Base-by-base conservation (phyloP, 2,329 filamentous ascomycete genomes). In the Daldinia sp. region DNA sequence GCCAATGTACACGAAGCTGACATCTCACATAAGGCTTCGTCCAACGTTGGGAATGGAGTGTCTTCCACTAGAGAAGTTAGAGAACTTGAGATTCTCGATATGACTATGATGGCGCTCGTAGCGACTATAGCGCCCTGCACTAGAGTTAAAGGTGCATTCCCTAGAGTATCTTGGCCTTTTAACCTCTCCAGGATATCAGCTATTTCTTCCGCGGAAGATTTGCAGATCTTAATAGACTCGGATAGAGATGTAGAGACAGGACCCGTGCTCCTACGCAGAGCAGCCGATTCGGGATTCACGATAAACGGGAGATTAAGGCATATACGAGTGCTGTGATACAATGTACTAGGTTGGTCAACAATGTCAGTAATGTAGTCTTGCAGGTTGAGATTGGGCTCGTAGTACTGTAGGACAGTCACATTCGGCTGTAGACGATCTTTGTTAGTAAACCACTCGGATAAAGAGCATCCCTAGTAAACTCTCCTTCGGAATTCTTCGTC, bases 21-120 rank as follows among this genome's bases (percentile, higher is more conserved):
- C 35, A 43, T 54, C n/a, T 43, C 50, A n/a, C 41, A 21, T 17
- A 41, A 43, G n/a, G 75, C 75, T 11, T 32, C 47, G 30, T 35
- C 27, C 21, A 34, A 8, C 19, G 19, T 49, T 15, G 43, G 19
- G 13, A 47, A 47, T 7, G 43, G 43, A 9, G 39, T 43, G n/a
- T 43, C 39, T 23, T 43, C 39, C 3, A 13, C 9, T 13, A 43
- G 9, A 3, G 39, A 43, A 43, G 21, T 25, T 11, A 25, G n/a
- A 43, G 39, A 21, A 10, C 13, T 13, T 5, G 39, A 43, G 7
- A n/a, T 25, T 25, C 21, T 43, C 2, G 39, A 43, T 3, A 19
- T 43, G 39, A 43, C 39, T 13, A 43, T 21, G n/a, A 43, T 25
- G 39, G 39, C 39, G 13, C 23, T 43, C 7, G 21, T 23, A n/a